Percentiles rank a stretch among this genome's conserved stretches.
These are phyloP conservation scores for Torulaspora indica DNA, from an alignment of 805 yeast genomes.

Conservation along the genomic window DNA sequence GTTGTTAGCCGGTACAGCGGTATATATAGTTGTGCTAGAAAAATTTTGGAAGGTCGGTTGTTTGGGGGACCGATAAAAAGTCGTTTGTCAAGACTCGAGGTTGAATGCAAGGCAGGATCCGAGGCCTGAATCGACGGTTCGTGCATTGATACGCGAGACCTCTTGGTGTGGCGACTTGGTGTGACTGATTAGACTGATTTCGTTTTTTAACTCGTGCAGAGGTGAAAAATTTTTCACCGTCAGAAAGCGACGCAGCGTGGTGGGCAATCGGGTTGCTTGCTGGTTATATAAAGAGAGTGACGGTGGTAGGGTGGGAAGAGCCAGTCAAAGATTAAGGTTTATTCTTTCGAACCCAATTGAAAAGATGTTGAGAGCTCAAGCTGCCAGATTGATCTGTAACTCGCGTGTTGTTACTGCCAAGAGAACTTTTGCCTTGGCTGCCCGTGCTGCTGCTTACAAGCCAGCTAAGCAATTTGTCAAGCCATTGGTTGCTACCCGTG, in stretches of 20 bases:
- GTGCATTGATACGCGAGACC: too few species aligned
- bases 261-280: neutral
- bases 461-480: slow-evolving; percentile 51
- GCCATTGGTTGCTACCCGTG: slow-evolving; percentile 66
- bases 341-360: too few species aligned
- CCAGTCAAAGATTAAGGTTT: too few species aligned
- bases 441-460: slow-evolving; percentile 46
- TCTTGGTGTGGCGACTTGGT: too few species aligned
- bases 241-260: slow-evolving; percentile 3
- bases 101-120: too few species aligned
- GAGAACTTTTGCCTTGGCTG: slow-evolving; percentile 59
- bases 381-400: slow-evolving; percentile 40
- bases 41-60: too few species aligned
- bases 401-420: slow-evolving; percentile 47
- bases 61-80: too few species aligned
- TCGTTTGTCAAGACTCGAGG: too few species aligned
- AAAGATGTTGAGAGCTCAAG: slow-evolving; percentile 41
- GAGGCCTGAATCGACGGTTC: too few species aligned
- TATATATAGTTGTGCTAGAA: too few species aligned
- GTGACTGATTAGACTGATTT: too few species aligned
- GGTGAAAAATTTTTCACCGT: slow-evolving; percentile 6
- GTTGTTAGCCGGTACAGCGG: neutral
- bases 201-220: neutral
- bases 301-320: neutral
- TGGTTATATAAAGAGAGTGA: neutral